Evolutionary conservation across 306 rosid genomes (phyloP).

Genomic region (Cyclanthera cordifolia): DNA sequence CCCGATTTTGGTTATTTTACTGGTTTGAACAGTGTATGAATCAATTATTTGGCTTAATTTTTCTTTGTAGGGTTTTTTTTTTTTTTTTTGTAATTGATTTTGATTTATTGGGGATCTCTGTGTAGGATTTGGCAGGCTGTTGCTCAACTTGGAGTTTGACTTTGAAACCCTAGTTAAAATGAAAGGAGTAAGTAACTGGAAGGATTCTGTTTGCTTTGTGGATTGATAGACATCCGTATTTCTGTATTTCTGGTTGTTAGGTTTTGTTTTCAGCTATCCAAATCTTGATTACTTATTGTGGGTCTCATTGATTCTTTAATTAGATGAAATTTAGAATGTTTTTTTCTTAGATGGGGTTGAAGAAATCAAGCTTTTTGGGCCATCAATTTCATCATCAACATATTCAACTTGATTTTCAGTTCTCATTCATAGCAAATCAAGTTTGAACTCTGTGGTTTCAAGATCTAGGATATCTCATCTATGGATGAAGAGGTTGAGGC

Average conservation of each 20-base stretch:
- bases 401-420: slow-evolving; percentile 17
- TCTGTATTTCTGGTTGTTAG: slow-evolving; percentile 9
- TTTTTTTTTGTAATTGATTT: background rate
- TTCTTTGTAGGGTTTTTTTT: background rate
- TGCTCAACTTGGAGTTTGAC: slow-evolving; percentile 62
- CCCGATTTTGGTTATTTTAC: too few species aligned
- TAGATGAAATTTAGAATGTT: slow-evolving; percentile 22
- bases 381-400: slow-evolving; percentile 1
- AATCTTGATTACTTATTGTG: slow-evolving; percentile 2
- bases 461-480: slow-evolving; percentile 17
- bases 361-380: slow-evolving; percentile 22
- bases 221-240: background rate
- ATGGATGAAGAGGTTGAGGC: slow-evolving; percentile 55
- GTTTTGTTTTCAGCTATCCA: slow-evolving; percentile 19
- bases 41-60: background rate
- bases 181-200: slow-evolving; percentile 16
- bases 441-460: slow-evolving; percentile 19
- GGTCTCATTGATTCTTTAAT: slow-evolving; percentile 30
- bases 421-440: slow-evolving; percentile 24
- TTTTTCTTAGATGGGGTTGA: slow-evolving; percentile 22
- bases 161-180: slow-evolving; percentile 28
- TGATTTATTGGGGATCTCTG: slow-evolving; percentile 23
- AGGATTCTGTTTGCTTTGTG: slow-evolving; percentile 7
- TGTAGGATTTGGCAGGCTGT: slow-evolving; percentile 52
- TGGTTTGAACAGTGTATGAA: background rate